Base-by-base conservation (phyloP, 805 yeast species). In the Candida maesae region DNA sequence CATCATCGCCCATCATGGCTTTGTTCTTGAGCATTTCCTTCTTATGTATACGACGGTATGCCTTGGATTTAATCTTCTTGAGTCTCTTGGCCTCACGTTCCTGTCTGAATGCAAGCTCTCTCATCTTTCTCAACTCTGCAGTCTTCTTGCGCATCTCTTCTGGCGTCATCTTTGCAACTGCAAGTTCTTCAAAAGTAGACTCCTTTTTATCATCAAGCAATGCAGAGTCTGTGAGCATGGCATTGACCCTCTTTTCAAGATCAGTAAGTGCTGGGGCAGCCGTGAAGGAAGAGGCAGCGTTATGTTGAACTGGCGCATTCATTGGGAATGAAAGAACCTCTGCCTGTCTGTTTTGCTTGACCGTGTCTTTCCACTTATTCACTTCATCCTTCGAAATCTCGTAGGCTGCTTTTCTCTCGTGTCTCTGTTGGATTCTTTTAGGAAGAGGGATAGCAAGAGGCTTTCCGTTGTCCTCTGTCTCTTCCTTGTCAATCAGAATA, bases 91-190 rank as follows among this genome's bases (percentile, higher is more conserved):
- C 90, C 56, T 86, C 82, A 58, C 81, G 77, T 67, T 91, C 97
- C 55, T 91, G 97, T 55, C 98, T 75, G 68, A 89, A 93, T 96
- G 91, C 87, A 48, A 91, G 74, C 59, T 93, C 99, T 49, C 99
- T 76, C 96, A 89, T 88, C 56, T 84, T 65, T 52, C 98, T 76
- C 52, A 91, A 71, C 64, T 91, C 96, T 44, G 78, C 76, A 7
- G 93, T 82, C 45, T 95, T 74, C 59, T 80, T 78, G 41, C 69
- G 66, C 67, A 91, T 65, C 37, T 93, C 98, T 46, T 84, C 95
- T 20, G 81, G 76, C 0, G 93, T 73, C 61, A 91, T 65, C 56
- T 83, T 81, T 2, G 95, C 89, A 2, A 85, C 78, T 7, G 86
- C 90, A 26, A 88, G 74, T 39, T 90, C 86, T 61, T 91, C 97